Evolutionary conservation across 176 grass and related monocot genomes (phyloP), one percentile per base, ranked within the genome.

Genomic region (Carex myosuroides): DNA sequence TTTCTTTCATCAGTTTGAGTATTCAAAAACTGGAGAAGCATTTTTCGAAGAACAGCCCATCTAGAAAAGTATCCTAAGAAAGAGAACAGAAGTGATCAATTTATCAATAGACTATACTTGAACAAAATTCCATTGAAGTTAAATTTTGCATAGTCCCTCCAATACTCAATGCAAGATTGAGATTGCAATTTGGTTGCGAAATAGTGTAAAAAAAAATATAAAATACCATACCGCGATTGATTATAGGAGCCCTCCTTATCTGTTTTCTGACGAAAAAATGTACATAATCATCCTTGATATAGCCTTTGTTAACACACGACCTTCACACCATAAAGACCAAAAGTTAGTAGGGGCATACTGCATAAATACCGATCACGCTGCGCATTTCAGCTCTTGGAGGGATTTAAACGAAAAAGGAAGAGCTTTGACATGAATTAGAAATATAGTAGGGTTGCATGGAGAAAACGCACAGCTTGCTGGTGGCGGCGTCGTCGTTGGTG

Each of bases 231-330:
- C 80, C 80, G 18, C 80, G 60, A 33, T 83, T 83, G 58, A 98
- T 98, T 87, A 98, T 98, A 44, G 95, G 95, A 18, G 95, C 95
- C 69, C 95, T 94, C 63, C 85, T 93, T 22, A 87, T 86, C 13
- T 89, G 85, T 52, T 88, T 83, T 60, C 95, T 94, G 55, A 98
- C 92, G 56, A 98, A 98, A 32, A 93, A 87, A 29, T 88, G 92
- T 30, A 98, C 92, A 26, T 93, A 95, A 71, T 98, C 95, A 89
- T 98, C 95, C 91, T 98, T 98, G 90, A 98, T 98, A 62, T 98
- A 98, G 62, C 95, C 91, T 89, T 98, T 98, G 26, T 85, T 94
- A 54, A 98, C 91, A 67, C 95, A 98, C 1, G 95, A 98, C 63
- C 95, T 98, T 63, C 50, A 48, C 84, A 80, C 53, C 44, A 80